Conservation (phyloP, 345 rosid species). For the Arabis alpina region DNA sequence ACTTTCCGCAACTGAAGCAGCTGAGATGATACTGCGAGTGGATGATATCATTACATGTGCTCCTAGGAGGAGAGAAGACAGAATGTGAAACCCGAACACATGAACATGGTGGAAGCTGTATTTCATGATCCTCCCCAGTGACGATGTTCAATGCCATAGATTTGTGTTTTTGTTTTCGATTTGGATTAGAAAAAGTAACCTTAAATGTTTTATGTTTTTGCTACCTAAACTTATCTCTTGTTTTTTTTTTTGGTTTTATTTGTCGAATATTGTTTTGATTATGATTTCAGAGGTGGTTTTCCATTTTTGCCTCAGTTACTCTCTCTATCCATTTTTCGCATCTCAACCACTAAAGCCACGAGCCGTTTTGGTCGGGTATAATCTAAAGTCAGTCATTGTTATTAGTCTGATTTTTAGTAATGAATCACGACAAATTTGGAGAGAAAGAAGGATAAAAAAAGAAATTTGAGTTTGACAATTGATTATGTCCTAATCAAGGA, state of each 20-base stretch:
- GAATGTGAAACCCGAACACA: conserved; percentile 53
- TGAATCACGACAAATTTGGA: too few species aligned
- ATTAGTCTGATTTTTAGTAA: too few species aligned
- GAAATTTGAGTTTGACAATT: too few species aligned
- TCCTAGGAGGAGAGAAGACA: conserved; percentile 78
- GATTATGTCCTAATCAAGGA: neutral
- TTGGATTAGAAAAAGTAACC: conserved; percentile 9
- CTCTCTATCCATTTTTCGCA: too few species aligned
- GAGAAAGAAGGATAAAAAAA: too few species aligned
- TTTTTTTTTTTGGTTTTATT: neutral
- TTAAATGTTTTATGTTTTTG: conserved; percentile 21
- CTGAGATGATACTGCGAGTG: conserved; percentile 85
- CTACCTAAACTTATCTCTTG: neutral
- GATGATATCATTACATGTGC: conserved; percentile 86
- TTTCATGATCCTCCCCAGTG: conserved; percentile 13
- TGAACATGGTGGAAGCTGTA: conserved; percentile 22
- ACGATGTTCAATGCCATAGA: conserved; percentile 10
- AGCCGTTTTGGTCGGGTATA: too few species aligned
- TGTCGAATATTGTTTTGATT: conserved; percentile 4
- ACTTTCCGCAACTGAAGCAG: conserved; percentile 97
- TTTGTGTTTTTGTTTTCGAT: conserved; percentile 3
- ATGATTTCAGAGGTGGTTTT: conserved; percentile 16
- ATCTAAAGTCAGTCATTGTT: too few species aligned
- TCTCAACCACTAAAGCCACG: too few species aligned
- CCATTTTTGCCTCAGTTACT: neutral